Evolutionary conservation across 140 eudicot genomes (phyloP).

Genomic region (Erigeron philadelphicus): DNA sequence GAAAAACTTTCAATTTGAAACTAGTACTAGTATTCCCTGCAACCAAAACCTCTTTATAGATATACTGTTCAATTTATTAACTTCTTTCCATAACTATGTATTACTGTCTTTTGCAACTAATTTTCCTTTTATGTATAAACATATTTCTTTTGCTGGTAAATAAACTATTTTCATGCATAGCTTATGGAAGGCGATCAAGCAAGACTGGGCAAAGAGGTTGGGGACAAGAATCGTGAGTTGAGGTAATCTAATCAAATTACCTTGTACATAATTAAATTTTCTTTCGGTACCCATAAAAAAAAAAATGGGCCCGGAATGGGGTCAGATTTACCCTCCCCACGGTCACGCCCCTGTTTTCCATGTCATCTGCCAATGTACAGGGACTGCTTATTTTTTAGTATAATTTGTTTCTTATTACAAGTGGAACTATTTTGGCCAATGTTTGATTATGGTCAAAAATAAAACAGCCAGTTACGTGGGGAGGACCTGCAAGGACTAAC

Average conservation of each 20-base stretch:
- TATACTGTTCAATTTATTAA: too few species aligned
- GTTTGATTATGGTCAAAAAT: conserved; percentile 8
- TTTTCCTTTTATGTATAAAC: conserved; percentile 7
- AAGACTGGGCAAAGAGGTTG: conserved; percentile 41
- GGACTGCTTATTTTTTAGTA: too few species aligned
- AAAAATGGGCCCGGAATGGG: too few species aligned
- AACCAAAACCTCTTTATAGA: too few species aligned
- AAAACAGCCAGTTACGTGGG: conserved; percentile 47
- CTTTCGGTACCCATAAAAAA: too few species aligned
- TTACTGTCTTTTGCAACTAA: not conserved
- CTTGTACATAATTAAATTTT: not conserved
- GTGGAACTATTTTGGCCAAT: not conserved
- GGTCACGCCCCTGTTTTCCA: too few species aligned
- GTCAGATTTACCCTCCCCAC: too few species aligned
- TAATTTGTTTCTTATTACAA: too few species aligned
- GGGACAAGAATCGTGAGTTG: conserved; percentile 42
- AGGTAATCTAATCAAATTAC: conserved; percentile 30
- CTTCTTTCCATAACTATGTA: too few species aligned
- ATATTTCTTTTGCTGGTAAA: not conserved
- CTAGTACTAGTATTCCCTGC: too few species aligned
- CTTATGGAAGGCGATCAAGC: conserved; percentile 36
- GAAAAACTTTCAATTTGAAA: too few species aligned
- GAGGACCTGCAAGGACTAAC: conserved; percentile 54
- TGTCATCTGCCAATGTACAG: too few species aligned
- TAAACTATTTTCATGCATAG: conserved; percentile 8